phyloP scores from a whole-genome alignment of 1,284 basidiomycete species.

The Rhizoctonia solani region DNA sequence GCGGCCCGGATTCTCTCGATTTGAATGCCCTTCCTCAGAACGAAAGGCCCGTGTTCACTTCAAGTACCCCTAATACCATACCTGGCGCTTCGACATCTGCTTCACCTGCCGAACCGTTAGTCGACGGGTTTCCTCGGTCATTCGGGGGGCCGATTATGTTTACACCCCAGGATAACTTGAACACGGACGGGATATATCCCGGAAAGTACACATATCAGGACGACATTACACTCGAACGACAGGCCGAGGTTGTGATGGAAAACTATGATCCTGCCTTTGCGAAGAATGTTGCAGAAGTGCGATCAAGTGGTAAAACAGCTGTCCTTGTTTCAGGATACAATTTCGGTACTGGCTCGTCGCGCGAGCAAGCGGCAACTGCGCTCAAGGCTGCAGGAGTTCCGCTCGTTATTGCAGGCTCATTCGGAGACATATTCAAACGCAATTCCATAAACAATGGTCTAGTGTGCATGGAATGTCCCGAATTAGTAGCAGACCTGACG shows the following conservation, averaged over 20 bases:
- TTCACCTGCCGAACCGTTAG: constrained; percentile 57
- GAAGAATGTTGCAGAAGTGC: constrained; percentile 69
- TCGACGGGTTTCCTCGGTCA: constrained; percentile 78
- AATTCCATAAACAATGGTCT: constrained; percentile 99
- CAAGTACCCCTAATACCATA: constrained; percentile 39
- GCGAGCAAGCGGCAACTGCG: constrained; percentile 97
- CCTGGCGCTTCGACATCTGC: constrained; percentile 42
- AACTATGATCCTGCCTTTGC: constrained; percentile 96
- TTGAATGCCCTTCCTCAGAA: constrained; percentile 56
- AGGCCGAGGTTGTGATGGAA: constrained; percentile 98
- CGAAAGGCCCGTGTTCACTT: constrained; percentile 49
- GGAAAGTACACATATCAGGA: constrained; percentile 99
- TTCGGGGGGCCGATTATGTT: constrained; percentile 90
- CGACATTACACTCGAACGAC: constrained; percentile 92
- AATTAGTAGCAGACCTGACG: constrained; percentile 87
- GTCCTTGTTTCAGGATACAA: constrained; percentile 95
- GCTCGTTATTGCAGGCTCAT: constrained; percentile 92
- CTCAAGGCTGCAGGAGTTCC: constrained; percentile 93
- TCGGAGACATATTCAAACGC: constrained; percentile 99
- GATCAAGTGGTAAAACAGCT: constrained; percentile 9
- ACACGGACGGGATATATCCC: constrained; percentile 98
- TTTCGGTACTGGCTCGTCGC: constrained; percentile 98
- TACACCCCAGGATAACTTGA: constrained; percentile 95
- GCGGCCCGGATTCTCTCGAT: constrained; percentile 76
- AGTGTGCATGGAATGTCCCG: constrained; percentile 91